Percentiles rank a stretch among this genome's conserved stretches.
phyloP scores from a whole-genome alignment of 345 rosid species.

The Syzygium aqueum region DNA sequence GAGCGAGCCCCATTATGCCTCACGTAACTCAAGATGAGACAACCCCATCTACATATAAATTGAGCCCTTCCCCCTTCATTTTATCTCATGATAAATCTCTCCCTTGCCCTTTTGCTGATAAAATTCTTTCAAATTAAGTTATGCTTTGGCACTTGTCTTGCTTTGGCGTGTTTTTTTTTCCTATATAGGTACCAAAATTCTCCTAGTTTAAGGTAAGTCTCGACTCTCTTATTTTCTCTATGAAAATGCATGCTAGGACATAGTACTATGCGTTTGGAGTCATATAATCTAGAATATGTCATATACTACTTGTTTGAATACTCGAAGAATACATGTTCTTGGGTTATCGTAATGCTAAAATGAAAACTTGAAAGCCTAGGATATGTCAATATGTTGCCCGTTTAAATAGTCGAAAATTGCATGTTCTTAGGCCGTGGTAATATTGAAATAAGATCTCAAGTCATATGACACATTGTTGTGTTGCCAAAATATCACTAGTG shows the following conservation, averaged over 20 bases:
- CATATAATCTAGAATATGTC: not conserved
- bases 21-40: too few relatives aligned
- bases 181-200: too few relatives aligned
- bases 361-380: not conserved
- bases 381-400: not conserved
- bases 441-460: not conserved
- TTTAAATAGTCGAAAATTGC: not conserved
- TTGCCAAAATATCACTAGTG: not conserved
- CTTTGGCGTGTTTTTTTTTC: too few relatives aligned
- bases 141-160: too few relatives aligned
- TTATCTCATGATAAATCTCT: too few relatives aligned
- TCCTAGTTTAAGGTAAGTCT: too few relatives aligned
- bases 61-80: too few relatives aligned
- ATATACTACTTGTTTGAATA: too few relatives aligned
- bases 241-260: not conserved
- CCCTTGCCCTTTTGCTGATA: too few relatives aligned
- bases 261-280: not conserved
- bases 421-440: not conserved
- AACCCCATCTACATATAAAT: too few relatives aligned
- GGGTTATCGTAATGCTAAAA: not conserved
- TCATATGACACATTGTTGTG: not conserved
- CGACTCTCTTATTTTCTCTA: not conserved
- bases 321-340: not conserved
- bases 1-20: too few relatives aligned
- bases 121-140: too few relatives aligned